phyloP scores from a whole-genome alignment of 257 asterid species.

The Jacaranda mimosifolia region DNA sequence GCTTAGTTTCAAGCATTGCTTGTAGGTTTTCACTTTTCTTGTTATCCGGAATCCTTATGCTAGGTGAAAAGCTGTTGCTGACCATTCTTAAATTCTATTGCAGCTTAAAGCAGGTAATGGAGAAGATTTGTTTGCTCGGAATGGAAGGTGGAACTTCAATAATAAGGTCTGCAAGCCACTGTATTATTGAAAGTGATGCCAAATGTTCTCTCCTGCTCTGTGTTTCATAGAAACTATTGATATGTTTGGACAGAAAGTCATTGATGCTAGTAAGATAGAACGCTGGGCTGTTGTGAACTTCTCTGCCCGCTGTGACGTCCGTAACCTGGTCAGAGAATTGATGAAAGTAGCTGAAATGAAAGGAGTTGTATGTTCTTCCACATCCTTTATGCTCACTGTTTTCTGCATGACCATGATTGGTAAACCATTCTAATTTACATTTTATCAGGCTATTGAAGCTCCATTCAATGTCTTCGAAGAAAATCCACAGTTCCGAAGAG shows the following conservation, averaged over 20 bases:
- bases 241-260: slow-evolving; percentile 58
- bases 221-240: background rate
- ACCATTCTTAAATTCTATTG: slow-evolving; percentile 28
- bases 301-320: slow-evolving; percentile 76
- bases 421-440: background rate
- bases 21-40: background rate
- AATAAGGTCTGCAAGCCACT: slow-evolving; percentile 61
- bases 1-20: background rate
- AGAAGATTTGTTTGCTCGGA: slow-evolving; percentile 74
- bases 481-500: slow-evolving; percentile 64
- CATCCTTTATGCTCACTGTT: slow-evolving; percentile 11
- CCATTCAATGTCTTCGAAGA: slow-evolving; percentile 73
- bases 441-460: slow-evolving; percentile 59
- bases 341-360: slow-evolving; percentile 67
- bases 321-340: slow-evolving; percentile 63
- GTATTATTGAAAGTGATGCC: slow-evolving; percentile 9
- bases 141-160: slow-evolving; percentile 92
- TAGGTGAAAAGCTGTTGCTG: slow-evolving; percentile 20
- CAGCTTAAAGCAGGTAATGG: slow-evolving; percentile 90
- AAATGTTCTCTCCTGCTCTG: background rate
- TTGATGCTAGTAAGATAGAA: slow-evolving; percentile 67
- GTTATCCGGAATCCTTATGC: background rate
- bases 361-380: slow-evolving; percentile 74
- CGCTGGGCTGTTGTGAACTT: slow-evolving; percentile 90
- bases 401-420: background rate